Conservation (phyloP, 2,329 filamentous ascomycete species). For the Apiospora arundinis region DNA sequence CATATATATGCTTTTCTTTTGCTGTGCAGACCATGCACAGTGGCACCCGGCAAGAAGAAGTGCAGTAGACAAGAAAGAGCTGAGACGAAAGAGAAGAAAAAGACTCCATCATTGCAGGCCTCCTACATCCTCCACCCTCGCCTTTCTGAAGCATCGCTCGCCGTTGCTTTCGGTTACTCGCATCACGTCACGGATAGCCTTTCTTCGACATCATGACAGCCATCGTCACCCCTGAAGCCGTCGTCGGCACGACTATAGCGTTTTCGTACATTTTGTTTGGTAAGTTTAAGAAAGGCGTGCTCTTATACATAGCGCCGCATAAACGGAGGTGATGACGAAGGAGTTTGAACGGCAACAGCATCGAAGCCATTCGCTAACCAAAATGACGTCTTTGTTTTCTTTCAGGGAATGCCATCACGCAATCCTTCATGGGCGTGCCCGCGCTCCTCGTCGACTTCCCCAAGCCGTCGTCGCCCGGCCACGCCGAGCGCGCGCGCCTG, state of each 20-base stretch:
- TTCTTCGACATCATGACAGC: conserved; percentile 26
- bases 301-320: neutral
- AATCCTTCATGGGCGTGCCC: conserved; percentile 58
- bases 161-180: neutral
- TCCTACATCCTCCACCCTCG: neutral
- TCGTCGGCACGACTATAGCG: conserved; percentile 52
- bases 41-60: neutral
- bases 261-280: conserved; percentile 56
- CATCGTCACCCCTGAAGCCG: conserved; percentile 36
- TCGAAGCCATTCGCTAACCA: neutral
- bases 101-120: neutral
- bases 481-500: conserved; percentile 48
- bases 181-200: conserved; percentile 2
- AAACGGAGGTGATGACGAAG: neutral
- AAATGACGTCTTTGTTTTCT: neutral
- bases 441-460: conserved; percentile 55
- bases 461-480: conserved; percentile 45
- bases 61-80: neutral
- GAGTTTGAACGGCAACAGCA: neutral
- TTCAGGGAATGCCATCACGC: conserved; percentile 57
- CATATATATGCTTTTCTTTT: conserved; percentile 11
- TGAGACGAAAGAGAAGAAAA: neutral
- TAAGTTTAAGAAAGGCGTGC: conserved; percentile 31
- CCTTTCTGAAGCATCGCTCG: neutral
- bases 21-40: neutral